phyloP scores from a whole-genome alignment of 148 eudicot species.

The Rhododendron ferrugineum region DNA sequence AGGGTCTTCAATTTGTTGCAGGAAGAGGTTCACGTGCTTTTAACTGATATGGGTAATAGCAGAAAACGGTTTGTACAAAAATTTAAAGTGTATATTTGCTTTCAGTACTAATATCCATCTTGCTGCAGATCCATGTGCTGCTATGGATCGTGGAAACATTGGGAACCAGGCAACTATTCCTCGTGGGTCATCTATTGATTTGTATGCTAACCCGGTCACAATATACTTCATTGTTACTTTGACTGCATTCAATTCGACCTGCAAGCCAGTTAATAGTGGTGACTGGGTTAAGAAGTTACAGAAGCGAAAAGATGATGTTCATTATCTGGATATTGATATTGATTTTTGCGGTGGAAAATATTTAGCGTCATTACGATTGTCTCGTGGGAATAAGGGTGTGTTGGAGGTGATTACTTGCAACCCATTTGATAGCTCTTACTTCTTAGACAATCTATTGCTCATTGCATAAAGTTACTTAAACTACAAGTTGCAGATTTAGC shows the following conservation, averaged over 20 bases:
- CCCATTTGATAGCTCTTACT: not conserved
- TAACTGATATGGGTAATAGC: conserved; percentile 66
- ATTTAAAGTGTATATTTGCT: not conserved
- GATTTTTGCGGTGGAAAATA: conserved; percentile 76
- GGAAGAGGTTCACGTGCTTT: conserved; percentile 62
- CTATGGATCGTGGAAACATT: conserved; percentile 29
- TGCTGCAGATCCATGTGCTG: conserved; percentile 49
- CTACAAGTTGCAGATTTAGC: not conserved
- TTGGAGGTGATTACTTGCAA: conserved; percentile 59
- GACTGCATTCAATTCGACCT: conserved; percentile 58
- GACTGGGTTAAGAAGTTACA: conserved; percentile 82
- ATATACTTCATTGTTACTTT: conserved; percentile 65
- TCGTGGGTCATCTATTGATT: conserved; percentile 54
- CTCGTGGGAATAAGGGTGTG: conserved; percentile 68
- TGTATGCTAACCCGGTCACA: conserved; percentile 78
- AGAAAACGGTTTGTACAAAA: conserved; percentile 2
- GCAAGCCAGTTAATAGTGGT: conserved; percentile 81
- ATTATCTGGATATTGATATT: conserved; percentile 68
- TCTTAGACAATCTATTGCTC: not conserved
- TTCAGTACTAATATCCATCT: conserved; percentile 8
- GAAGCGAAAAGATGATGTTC: conserved; percentile 63
- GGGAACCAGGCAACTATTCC: conserved; percentile 65
- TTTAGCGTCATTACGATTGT: conserved; percentile 72
- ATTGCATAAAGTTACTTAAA: not conserved
- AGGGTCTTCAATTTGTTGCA: conserved; percentile 69